Base-by-base conservation (phyloP, 129 eudicot species). In the Flaveria robusta region DNA sequence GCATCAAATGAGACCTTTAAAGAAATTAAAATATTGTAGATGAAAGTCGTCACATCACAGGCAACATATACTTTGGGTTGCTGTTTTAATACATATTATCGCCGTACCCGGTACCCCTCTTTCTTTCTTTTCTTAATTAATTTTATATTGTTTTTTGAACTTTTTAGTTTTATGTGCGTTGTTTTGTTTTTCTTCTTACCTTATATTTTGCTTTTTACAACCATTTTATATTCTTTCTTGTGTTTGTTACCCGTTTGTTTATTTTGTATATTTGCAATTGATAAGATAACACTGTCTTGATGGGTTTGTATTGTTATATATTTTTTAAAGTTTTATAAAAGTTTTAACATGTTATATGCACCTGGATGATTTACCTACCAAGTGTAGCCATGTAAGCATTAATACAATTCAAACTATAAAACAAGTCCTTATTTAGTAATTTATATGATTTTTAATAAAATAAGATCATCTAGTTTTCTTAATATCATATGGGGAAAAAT, bases 31-130 rank as follows among this genome's bases (percentile, higher is more conserved):
- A 12, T 56, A 77, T 34, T 39, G 29, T 67, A 39, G 67, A 49
- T 51, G 67, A 13, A 66, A 54, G 74, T 76, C 45, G 56, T 67
- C 68, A 68, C 68, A 67, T 77, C 81, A 77, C 31, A 24, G 68
- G 16, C 74, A 18, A 51, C 68, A 68, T 68, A 76, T 13, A 43
- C 59, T 55, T 42, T 68, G 59, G 34, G 68, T 77, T 42, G 68
- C 19, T 26, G 19, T 62, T 74, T 45, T 60, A 74, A 72, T 72
- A 19, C 22, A 72, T 55, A 72, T 11, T 54, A 72, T 72, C 66
- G 60, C 54, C 71, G 16, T 13, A 9, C 1, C 59, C 54, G 60
- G 16, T 13, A 9, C 1, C 59, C 63, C 0, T 62, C 20, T 27
- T 5, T 46, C 46, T 27, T n/a, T 27, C 10, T 51, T 49, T 8